These are phyloP conservation scores for Sporobolomyces roseus DNA, from an alignment of 768 basidiomycete genomes.

Conservation along the genomic window DNA sequence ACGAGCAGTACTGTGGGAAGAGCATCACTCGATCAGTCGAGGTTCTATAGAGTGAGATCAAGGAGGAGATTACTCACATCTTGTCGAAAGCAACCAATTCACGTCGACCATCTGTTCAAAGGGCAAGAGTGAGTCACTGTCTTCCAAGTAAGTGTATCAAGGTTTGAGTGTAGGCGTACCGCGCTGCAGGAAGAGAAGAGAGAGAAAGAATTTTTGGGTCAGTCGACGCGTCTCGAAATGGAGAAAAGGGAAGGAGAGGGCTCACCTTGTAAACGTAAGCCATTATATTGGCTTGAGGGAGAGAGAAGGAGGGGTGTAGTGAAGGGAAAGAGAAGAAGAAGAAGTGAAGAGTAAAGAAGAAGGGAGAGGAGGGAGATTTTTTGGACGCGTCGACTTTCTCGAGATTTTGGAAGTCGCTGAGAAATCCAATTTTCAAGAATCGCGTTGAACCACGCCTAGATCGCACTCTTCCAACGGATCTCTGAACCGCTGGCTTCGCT, in stretches of 20 bases:
- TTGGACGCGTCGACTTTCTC: background rate
- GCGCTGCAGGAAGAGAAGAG: conserved; percentile 46
- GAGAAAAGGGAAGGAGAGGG: background rate
- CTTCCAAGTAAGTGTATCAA: background rate
- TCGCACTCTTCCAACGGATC: no score
- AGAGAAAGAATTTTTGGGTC: conserved; percentile 7
- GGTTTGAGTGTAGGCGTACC: conserved; percentile 50
- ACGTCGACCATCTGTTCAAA: conserved; percentile 60
- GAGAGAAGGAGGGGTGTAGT: conserved; percentile 1
- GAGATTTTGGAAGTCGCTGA: background rate
- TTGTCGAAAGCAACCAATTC: conserved; percentile 92
- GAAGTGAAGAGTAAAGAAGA: background rate
- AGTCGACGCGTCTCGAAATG: conserved; percentile 1
- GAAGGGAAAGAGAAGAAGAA: background rate
- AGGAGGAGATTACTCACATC: conserved; percentile 51
- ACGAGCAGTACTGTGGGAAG: conserved; percentile 39
- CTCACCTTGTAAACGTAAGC: conserved; percentile 54
- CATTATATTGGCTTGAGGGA: conserved; percentile 13
- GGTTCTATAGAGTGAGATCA: background rate
- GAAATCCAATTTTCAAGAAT: background rate
- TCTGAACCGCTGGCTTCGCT: no score
- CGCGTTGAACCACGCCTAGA: no score
- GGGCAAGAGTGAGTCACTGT: background rate
- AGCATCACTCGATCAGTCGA: background rate
- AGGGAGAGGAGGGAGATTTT: background rate